phyloP scores from a whole-genome alignment of 306 rosid species.

The Ziziphus jujuba region DNA sequence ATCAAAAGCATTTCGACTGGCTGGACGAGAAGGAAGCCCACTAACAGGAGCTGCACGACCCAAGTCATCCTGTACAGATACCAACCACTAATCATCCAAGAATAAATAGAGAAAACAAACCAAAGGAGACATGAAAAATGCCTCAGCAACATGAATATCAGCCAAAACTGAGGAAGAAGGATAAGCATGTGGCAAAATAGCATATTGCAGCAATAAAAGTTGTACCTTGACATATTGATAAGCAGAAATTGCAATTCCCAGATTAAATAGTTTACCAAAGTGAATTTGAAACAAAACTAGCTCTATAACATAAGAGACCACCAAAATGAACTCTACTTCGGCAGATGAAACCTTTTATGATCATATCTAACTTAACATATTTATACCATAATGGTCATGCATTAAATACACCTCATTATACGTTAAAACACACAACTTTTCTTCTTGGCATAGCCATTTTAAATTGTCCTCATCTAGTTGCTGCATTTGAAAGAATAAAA shows the following conservation, averaged over 20 bases:
- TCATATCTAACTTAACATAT: too few species aligned
- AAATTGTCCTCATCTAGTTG: neutral
- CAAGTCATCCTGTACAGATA: slow-evolving; percentile 74
- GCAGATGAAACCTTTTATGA: too few species aligned
- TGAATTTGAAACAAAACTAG: too few species aligned
- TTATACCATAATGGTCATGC: too few species aligned
- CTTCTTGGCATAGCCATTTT: neutral
- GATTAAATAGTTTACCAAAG: neutral
- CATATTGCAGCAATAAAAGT: too few species aligned
- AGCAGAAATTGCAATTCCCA: neutral
- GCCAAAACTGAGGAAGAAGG: neutral
- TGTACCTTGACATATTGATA: neutral
- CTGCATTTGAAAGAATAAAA: neutral
- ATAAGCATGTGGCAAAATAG: neutral
- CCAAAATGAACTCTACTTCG: too few species aligned
- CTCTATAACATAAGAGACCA: too few species aligned
- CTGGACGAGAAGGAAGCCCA: slow-evolving; percentile 79
- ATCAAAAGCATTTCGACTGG: slow-evolving; percentile 84
- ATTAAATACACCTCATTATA: neutral
- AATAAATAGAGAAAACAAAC: slow-evolving; percentile 1
- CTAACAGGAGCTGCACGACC: slow-evolving; percentile 55
- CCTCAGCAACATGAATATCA: neutral
- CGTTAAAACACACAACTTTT: neutral
- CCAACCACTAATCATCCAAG: slow-evolving; percentile 10
- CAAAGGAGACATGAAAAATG: neutral